These are phyloP conservation scores for Camelina hispida DNA, from an alignment of 345 rosid species.

Conservation along the genomic window DNA sequence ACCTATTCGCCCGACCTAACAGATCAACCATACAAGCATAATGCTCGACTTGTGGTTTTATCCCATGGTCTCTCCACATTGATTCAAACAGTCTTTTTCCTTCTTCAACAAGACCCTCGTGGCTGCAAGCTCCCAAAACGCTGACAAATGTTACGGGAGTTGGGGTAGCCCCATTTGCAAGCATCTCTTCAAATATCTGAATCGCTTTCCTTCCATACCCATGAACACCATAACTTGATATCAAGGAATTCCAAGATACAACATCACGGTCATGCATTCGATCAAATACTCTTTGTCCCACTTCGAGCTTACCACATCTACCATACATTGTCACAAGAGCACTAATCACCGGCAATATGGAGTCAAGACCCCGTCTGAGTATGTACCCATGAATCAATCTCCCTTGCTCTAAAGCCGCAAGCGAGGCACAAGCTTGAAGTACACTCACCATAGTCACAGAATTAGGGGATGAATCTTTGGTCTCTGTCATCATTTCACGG, in stretches of 20 bases:
- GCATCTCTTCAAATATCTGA: conserved; percentile 70
- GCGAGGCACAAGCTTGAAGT: conserved; percentile 91
- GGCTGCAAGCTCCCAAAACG: conserved; percentile 95
- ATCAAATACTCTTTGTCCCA: conserved; percentile 72
- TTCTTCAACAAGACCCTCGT: conserved; percentile 81
- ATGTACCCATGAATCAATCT: conserved; percentile 80
- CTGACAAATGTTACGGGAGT: conserved; percentile 71
- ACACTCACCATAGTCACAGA: conserved; percentile 90
- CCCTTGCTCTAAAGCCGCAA: conserved; percentile 84
- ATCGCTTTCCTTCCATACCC: conserved; percentile 81
- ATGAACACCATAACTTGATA: conserved; percentile 80
- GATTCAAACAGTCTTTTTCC: conserved; percentile 70
- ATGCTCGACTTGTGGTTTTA: conserved; percentile 77
- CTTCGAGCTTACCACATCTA: conserved; percentile 74
- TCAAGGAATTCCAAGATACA: conserved; percentile 87
- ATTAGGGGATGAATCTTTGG: conserved; percentile 58
- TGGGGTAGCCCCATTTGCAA: conserved; percentile 57
- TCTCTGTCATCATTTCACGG: conserved; percentile 62
- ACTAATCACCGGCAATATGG: conserved; percentile 78
- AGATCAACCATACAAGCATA: conserved; percentile 99
- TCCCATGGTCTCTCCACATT: conserved; percentile 63
- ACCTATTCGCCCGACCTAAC: conserved; percentile 86
- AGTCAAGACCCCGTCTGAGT: conserved; percentile 74
- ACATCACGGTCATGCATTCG: conserved; percentile 70
- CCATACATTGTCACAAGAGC: conserved; percentile 82